These are phyloP conservation scores for Aspergillus sp. DNA, from an alignment of 2,329 filamentous ascomycete genomes.

Conservation along the genomic window DNA sequence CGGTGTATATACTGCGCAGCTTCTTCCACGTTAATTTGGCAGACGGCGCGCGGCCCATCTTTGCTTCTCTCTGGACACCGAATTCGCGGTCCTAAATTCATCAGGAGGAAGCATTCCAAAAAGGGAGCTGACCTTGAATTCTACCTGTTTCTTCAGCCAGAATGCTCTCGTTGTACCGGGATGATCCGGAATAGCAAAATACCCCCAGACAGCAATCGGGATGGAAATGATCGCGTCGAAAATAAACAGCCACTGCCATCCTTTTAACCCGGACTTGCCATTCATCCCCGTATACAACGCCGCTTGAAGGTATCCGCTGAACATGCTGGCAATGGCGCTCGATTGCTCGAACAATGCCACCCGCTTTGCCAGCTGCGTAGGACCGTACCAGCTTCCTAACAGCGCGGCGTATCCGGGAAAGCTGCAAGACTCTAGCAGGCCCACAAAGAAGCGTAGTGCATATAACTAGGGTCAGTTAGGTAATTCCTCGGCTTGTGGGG, in stretches of 20 bases:
- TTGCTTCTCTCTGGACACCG: background rate
- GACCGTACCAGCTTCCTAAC: constrained; percentile 21
- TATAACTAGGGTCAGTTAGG: background rate
- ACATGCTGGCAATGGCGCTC: background rate
- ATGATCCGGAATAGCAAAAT: constrained; percentile 45
- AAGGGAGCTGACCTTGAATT: no score
- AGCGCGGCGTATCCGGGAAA: constrained; percentile 17
- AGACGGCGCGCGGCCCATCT: background rate
- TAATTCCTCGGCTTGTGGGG: rapidly evolving
- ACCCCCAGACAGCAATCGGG: constrained; percentile 40
- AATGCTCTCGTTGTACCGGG: constrained; percentile 45
- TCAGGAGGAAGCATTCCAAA: no score
- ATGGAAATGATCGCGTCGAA: constrained; percentile 55
- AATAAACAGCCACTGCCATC: constrained; percentile 57
- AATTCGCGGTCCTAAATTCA: background rate
- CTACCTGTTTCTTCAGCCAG: constrained; percentile 19
- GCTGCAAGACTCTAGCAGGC: constrained; percentile 16
- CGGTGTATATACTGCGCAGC: background rate
- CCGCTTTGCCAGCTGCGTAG: constrained; percentile 14
- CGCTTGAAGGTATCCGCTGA: constrained; percentile 36
- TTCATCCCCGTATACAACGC: constrained; percentile 51
- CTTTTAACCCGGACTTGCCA: constrained; percentile 46
- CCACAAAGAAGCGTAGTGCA: constrained; percentile 19
- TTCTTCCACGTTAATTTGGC: background rate
- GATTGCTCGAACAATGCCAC: constrained; percentile 15